Evolutionary conservation across 768 basidiomycete species (phyloP), one percentile per base, ranked within the genome.

Genomic region (Cystobasidium onofrii): DNA sequence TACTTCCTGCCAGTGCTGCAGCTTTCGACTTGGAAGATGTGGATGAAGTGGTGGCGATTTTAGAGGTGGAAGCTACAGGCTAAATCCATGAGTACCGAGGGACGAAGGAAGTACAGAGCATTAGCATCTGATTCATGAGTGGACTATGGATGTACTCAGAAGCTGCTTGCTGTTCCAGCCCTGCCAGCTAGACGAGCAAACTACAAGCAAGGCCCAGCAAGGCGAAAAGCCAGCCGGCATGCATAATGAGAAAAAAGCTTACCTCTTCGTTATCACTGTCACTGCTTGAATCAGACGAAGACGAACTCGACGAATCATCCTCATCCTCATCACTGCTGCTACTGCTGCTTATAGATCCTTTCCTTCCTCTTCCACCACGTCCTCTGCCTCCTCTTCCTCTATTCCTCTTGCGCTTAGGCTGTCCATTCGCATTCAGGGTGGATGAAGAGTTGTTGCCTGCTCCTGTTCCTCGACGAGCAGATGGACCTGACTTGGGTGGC

Each of bases 1-100:
- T 31, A 50, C 66, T 66, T 39, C 6, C 9, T 20, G n/a, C n/a
- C 62, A 44, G 44, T 55, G 39, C 66, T 69, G 66, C 66, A 31
- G n/a, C 20, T 52, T 54, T 71, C 23, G 18, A 34, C 41, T 71
- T 71, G 13, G 36, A n/a, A n/a, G n/a, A 54, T 57, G 52, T 15
- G 20, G 50, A 34, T 34, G 44, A 46, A 52, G 46, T 33, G 57
- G 57, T 31, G 36, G 57, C 57, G 17, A 61, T 39, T 39, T 61
- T 61, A 3, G 65, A 41, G 6, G 65, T 44, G 13, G 29, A 33
- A 9, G 65, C 65, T 44, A 50, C 65, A 46, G 65, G 29, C 65
- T 67, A 20, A 39, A 39, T 39, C 3, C 10, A 29, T 13, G 25
- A 20, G 31, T 12, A 6, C 12, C 27, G 9, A 60, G 57, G 7